Evolutionary conservation across 1,284 basidiomycete genomes (phyloP).

Genomic region (Pterulicium gracile): DNA sequence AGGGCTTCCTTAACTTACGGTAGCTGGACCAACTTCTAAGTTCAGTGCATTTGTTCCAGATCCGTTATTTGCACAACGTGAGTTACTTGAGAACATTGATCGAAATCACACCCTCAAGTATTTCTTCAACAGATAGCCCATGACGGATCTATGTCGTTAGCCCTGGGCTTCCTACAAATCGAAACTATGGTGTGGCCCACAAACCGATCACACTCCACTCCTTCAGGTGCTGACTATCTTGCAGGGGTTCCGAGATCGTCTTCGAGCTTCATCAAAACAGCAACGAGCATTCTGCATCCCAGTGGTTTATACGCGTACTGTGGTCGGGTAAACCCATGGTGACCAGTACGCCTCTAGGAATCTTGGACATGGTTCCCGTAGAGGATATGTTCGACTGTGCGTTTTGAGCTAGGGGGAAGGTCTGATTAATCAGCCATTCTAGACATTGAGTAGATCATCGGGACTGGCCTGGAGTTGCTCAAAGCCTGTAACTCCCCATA

Average conservation of each 20-base stretch:
- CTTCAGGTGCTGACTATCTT: not conserved
- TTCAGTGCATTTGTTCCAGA: slow-evolving; percentile 11
- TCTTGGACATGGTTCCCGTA: slow-evolving; percentile 32
- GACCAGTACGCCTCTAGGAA: slow-evolving; percentile 31
- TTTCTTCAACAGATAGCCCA: slow-evolving; percentile 28
- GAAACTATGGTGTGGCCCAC: slow-evolving; percentile 39
- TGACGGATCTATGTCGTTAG: slow-evolving; percentile 32
- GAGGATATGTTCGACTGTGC: slow-evolving; percentile 28
- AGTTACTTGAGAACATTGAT: too few relatives aligned
- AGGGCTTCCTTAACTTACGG: not conserved
- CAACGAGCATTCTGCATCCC: slow-evolving; percentile 3
- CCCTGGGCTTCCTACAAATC: slow-evolving; percentile 34
- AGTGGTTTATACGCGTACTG: slow-evolving; percentile 29
- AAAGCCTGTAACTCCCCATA: slow-evolving; percentile 20
- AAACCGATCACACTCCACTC: slow-evolving; percentile 11
- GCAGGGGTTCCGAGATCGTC: slow-evolving; percentile 17
- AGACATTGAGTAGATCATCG: slow-evolving; percentile 30
- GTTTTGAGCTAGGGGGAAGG: slow-evolving; percentile 10
- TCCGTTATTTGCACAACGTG: slow-evolving; percentile 33
- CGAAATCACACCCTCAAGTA: too few relatives aligned
- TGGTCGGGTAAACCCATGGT: slow-evolving; percentile 37
- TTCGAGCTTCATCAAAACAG: slow-evolving; percentile 30
- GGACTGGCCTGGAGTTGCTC: slow-evolving; percentile 21
- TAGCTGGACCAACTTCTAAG: not conserved
- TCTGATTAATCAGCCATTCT: not conserved